A percentile compares a stretch with the other conserved stretches of the same genome.
These are phyloP conservation scores for Pinus albicaulis DNA, from an alignment of 75 land plant genomes.

Conservation along the genomic window DNA sequence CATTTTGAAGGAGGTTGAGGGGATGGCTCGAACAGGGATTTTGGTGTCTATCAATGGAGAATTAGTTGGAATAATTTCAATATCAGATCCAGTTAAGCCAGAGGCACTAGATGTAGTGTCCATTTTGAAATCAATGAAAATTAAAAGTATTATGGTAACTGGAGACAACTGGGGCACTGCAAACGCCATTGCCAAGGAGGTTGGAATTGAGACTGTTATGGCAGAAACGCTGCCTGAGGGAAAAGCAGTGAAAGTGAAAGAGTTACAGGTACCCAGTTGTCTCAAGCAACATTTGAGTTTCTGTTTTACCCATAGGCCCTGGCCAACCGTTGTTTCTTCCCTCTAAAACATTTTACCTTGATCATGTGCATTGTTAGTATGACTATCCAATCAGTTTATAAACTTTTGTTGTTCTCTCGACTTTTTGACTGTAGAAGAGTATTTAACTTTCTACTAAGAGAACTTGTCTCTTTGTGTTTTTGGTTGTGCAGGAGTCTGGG, in stretches of 20 bases:
- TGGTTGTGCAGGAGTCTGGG: slow-evolving; percentile 63
- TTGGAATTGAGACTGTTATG: slow-evolving; percentile 69
- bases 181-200: slow-evolving; percentile 60
- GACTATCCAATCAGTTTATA: too few relatives aligned
- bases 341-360: too few relatives aligned
- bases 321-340: too few relatives aligned
- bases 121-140: slow-evolving; percentile 55
- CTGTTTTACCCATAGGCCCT: not conserved
- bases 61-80: slow-evolving; percentile 60
- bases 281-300: not conserved
- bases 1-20: slow-evolving; percentile 40
- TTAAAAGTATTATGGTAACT: slow-evolving; percentile 72
- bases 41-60: slow-evolving; percentile 58
- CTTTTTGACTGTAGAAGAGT: too few relatives aligned
- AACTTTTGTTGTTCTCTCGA: too few relatives aligned
- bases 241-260: slow-evolving; percentile 90
- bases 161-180: slow-evolving; percentile 90
- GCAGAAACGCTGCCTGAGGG: slow-evolving; percentile 79
- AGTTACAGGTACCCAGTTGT: slow-evolving; percentile 59
- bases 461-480: too few relatives aligned
- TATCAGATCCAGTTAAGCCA: slow-evolving; percentile 72
- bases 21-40: slow-evolving; percentile 63
- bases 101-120: slow-evolving; percentile 55
- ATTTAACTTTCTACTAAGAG: too few relatives aligned
- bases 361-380: too few relatives aligned